phyloP scores from a whole-genome alignment of 352 stramenopile genomes.

The Globisporangium barbulae region DNA sequence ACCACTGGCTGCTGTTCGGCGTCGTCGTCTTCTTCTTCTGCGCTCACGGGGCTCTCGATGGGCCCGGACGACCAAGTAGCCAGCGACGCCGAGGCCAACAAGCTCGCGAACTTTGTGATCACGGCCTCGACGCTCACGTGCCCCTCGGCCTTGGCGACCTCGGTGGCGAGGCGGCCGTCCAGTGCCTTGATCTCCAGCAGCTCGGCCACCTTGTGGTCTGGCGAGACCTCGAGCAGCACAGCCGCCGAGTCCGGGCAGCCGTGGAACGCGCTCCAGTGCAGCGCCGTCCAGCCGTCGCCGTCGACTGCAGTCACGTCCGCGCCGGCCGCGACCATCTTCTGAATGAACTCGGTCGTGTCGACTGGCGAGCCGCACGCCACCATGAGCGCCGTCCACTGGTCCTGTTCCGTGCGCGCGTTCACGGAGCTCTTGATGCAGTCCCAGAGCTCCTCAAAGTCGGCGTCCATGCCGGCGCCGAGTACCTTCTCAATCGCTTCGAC shows the following conservation, averaged over 20 bases:
- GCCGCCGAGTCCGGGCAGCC: constrained; percentile 67
- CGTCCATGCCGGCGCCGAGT: constrained; percentile 61
- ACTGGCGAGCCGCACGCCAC: constrained; percentile 76
- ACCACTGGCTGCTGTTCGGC: not conserved
- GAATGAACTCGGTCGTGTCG: constrained; percentile 78
- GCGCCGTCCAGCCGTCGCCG: constrained; percentile 74
- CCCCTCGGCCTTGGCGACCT: constrained; percentile 64
- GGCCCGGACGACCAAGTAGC: not conserved
- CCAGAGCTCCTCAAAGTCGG: constrained; percentile 76
- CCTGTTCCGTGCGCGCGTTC: constrained; percentile 69
- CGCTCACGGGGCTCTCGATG: not conserved
- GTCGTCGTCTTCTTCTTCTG: not conserved
- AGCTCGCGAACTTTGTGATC: constrained; percentile 38
- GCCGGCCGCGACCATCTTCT: constrained; percentile 52
- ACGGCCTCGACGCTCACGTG: constrained; percentile 70
- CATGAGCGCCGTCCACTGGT: constrained; percentile 82
- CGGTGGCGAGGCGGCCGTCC: constrained; percentile 58
- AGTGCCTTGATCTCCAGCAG: constrained; percentile 51
- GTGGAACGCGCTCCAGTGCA: constrained; percentile 86
- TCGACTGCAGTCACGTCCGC: constrained; percentile 61
- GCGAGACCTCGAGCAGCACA: constrained; percentile 44
- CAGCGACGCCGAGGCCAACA: constrained; percentile 9
- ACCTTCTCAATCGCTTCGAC: constrained; percentile 65
- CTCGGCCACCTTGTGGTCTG: constrained; percentile 30
- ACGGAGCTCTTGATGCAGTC: constrained; percentile 52